Base-by-base conservation (phyloP, 768 basidiomycete genomes). In the Clavaria fumosa region DNA sequence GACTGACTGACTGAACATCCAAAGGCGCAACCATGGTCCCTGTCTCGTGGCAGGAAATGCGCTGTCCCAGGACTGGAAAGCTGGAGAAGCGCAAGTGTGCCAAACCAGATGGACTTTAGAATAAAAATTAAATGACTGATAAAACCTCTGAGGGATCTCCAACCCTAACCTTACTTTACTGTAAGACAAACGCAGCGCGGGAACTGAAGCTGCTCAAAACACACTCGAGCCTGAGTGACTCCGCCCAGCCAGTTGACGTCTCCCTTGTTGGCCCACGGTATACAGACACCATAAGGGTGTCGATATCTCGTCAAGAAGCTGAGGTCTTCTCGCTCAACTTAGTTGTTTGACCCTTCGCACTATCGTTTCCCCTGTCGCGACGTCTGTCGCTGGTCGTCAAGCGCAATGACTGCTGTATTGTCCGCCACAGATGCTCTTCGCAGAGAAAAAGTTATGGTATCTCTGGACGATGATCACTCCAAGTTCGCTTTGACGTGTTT, bases 21-120 rank as follows among this genome's bases (percentile, higher is more conserved):
- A 22, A 47, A 84, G 83, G 84, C 38, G 75, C 70, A 7, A 80
- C 80, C 17, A 77, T 90, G 71, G 75, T 82, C 40, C 80, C 86
- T 0, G 71, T 85, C 10, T 85, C 81, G 2, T 90, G 86, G 86
- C 75, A 83, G 57, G 82, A 82, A 54, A 90, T 90, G 86, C 70
- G 82, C 15, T 88, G 84, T 52, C 74, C 81, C 14, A 75, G 73
- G 53, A 86, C 84, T 11, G 82, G 84, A 4, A 69, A 63, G 45
- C 61, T 77, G 32, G 86, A 90, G 54, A 80, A 71, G 47, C 69
- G 86, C 41, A 90, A 90, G 52, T 86, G 83, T 47, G 84, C 84
- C 28, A 86, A 85, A 54, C 84, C 85, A 38, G 76, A 85, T 43
- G 69, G 66, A 33, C 43, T 76, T 51, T 76, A 59, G 46, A 30